Base-by-base conservation (phyloP, 2,329 filamentous ascomycete species). In the Fusarium acutatum region DNA sequence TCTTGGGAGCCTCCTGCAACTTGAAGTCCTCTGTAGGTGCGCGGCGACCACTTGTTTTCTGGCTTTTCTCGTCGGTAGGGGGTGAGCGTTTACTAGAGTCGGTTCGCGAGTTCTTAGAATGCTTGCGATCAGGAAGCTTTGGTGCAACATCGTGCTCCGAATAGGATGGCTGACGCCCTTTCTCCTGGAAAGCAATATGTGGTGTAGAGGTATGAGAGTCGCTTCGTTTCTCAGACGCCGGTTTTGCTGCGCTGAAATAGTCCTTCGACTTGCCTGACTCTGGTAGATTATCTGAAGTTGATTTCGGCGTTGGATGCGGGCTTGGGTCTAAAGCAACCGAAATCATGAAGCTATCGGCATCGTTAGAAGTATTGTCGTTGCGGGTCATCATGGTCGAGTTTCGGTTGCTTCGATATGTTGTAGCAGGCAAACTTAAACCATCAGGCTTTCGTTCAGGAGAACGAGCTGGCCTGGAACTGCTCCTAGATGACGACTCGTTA, bases 151-250 rank as follows among this genome's bases (percentile, higher is more conserved):
- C 88, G 35, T 89, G 86, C 30, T 90, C 76, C 28, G 76, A 83
- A 17, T 90, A 89, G 2, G 91, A 91, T 24, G 78, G 37, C 52
- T 82, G 79, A 6, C 93, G 89, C 5, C 90, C 90, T 82, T 95
- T 96, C 78, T 97, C 94, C 80, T 97, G 94, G 80, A 95, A 97
- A 28, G 94, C 93, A 77, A 97, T 97, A 78, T 97, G 95, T n/a
- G 95, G 94, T 22, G 94, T 95, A 5, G 91, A 88, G 67, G 84
- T 81, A 62, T 85, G 84, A 3, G 87, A 88, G 47, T 88, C 87
- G 22, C 78, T 79, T 53, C 85, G 86, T 74, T 83, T 87, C 58
- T 89, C 86, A 7, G 81, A 73, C 22, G 81, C 75, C n/a, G 82
- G 79, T 79, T 86, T 87, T 38, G 83, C 70, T 11, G 83, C 77